A percentile compares a stretch with the other conserved stretches of the same genome.
These are phyloP conservation scores for Schizosaccharomyces lindneri DNA, from an alignment of 805 yeast species.

Conservation along the genomic window DNA sequence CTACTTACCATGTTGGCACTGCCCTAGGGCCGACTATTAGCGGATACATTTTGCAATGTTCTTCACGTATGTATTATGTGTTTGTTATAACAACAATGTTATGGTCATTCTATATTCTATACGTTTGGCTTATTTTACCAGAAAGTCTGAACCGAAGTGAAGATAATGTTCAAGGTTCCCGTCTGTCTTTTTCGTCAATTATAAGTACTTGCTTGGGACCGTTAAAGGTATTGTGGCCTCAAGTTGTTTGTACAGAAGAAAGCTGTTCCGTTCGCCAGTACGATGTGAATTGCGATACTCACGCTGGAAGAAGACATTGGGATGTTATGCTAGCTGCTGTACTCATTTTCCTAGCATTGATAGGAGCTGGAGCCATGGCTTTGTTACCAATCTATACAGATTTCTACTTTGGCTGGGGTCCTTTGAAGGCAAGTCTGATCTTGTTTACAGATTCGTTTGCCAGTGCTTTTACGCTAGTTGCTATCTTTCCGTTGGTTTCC, in stretches of 20 bases:
- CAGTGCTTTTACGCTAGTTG: background rate
- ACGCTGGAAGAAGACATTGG: background rate
- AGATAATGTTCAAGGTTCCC: background rate
- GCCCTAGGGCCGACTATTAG: background rate
- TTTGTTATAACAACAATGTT: background rate
- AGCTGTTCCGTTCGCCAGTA: background rate
- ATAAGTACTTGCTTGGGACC: background rate
- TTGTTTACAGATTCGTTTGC: background rate
- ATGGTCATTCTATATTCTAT: background rate
- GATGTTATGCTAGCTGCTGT: background rate
- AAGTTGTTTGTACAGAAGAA: background rate
- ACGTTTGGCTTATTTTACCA: background rate
- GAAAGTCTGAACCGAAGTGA: background rate
- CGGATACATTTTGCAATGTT: background rate
- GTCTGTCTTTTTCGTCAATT: background rate
- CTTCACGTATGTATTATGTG: background rate
- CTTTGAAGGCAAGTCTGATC: background rate
- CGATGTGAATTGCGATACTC: background rate
- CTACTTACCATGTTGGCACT: slow-evolving; percentile 1
- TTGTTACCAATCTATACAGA: slow-evolving; percentile 1
- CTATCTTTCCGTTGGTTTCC: background rate
- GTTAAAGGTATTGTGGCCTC: background rate
- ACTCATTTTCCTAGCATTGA: background rate
- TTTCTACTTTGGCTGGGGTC: background rate
- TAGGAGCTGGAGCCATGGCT: background rate